These are phyloP conservation scores for Kurtzmaniella natalensis DNA, from an alignment of 1,139 yeast genomes.

Conservation along the genomic window DNA sequence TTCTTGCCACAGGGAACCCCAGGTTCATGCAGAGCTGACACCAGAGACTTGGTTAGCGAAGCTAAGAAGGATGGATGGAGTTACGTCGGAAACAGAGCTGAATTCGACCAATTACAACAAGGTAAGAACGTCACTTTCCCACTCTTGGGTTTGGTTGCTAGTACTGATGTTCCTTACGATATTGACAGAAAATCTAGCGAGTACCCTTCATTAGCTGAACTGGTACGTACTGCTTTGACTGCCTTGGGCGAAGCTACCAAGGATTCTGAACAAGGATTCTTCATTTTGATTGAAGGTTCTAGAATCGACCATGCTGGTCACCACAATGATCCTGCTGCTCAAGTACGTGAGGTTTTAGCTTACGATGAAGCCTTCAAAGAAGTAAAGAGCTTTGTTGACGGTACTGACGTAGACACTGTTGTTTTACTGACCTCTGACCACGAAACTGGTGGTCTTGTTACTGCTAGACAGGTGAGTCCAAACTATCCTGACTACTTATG, in stretches of 20 bases:
- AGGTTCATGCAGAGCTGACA: conserved; percentile 67
- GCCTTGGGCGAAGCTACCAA: conserved; percentile 61
- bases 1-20: conserved; percentile 43
- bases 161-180: conserved; percentile 74
- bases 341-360: conserved; percentile 71
- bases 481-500: conserved; percentile 55
- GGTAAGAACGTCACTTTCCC: conserved; percentile 68
- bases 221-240: conserved; percentile 62
- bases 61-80: conserved; percentile 61
- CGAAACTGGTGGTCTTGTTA: conserved; percentile 81
- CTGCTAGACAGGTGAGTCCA: conserved; percentile 66
- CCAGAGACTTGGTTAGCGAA: conserved; percentile 56
- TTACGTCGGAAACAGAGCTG: conserved; percentile 53
- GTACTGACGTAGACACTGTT: conserved; percentile 64
- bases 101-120: conserved; percentile 47
- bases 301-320: conserved; percentile 93
- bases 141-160: conserved; percentile 65
- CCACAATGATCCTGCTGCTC: conserved; percentile 84
- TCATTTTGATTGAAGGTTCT: conserved; percentile 78
- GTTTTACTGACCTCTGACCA: conserved; percentile 81
- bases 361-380: conserved; percentile 72
- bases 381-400: conserved; percentile 61
- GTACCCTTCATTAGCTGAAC: conserved; percentile 74
- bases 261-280: conserved; percentile 73
- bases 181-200: conserved; percentile 57